Conservation (phyloP, 2,329 filamentous ascomycete species). For the Verticillium dahliae region DNA sequence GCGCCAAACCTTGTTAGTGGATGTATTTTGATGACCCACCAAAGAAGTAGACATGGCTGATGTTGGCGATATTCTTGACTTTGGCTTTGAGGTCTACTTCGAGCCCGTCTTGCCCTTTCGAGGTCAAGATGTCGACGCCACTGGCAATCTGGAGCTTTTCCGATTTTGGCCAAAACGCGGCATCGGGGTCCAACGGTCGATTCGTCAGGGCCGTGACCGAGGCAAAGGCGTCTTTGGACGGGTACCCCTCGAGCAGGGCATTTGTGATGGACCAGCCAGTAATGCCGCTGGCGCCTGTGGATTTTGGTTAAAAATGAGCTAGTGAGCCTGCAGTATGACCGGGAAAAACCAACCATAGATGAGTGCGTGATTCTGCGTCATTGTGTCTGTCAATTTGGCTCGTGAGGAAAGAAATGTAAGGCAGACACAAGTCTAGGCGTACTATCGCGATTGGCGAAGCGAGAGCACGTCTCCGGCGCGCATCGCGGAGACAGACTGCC, state of each 20-base stretch:
- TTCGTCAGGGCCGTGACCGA: constrained; percentile 41
- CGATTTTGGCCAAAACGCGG: constrained; percentile 20
- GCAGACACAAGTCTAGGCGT: background rate
- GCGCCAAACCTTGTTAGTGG: background rate
- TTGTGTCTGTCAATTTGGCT: background rate
- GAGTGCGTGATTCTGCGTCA: background rate
- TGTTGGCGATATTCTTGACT: constrained; percentile 25
- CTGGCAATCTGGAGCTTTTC: constrained; percentile 23
- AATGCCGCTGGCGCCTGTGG: constrained; percentile 38
- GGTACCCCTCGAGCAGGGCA: constrained; percentile 37
- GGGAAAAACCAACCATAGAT: background rate
- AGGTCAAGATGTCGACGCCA: constrained; percentile 26
- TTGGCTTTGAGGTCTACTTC: constrained; percentile 23
- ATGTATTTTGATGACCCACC: constrained; percentile 14
- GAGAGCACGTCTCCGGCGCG: background rate
- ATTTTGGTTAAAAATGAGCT: constrained; percentile 1
- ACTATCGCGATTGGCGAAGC: background rate
- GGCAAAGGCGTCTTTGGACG: constrained; percentile 31
- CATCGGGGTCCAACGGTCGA: constrained; percentile 24
- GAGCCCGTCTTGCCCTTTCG: constrained; percentile 19
- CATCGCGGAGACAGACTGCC: background rate
- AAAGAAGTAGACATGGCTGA: constrained; percentile 37
- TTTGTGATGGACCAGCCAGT: constrained; percentile 43
- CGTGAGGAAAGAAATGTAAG: background rate
- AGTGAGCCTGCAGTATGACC: too few species aligned